These are phyloP conservation scores for Kockiozyma suomiensis DNA, from an alignment of 805 yeast species.

Conservation along the genomic window DNA sequence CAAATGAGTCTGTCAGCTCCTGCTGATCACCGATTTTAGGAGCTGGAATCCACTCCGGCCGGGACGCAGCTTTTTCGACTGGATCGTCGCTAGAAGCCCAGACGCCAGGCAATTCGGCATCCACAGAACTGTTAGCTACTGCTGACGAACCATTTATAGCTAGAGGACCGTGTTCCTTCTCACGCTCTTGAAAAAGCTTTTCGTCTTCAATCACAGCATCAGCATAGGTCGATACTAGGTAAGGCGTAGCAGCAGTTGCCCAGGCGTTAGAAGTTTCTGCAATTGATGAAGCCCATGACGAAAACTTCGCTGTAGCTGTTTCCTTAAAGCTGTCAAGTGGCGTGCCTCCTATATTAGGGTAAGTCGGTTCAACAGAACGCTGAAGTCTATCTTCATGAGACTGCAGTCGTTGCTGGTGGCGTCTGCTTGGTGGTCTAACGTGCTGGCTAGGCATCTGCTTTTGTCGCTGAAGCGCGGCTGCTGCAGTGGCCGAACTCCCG, in stretches of 20 bases:
- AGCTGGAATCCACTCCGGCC: no score
- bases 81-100: background rate
- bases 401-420: constrained; percentile 8
- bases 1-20: background rate
- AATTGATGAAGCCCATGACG: constrained; percentile 30
- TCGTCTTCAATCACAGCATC: constrained; percentile 8
- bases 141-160: background rate
- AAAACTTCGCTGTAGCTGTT: constrained; percentile 20
- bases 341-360: no score
- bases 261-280: constrained; percentile 30
- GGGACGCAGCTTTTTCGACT: no score
- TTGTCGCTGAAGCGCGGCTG: constrained; percentile 13
- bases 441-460: constrained; percentile 8
- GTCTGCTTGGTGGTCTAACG: constrained; percentile 4
- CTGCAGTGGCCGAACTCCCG: constrained; percentile 27
- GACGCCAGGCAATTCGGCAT: constrained; percentile 5
- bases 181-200: background rate
- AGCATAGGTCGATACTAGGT: constrained; percentile 21
- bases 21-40: background rate
- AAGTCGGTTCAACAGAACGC: background rate
- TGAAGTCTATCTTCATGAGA: background rate
- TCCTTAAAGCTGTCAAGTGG: constrained; percentile 13
- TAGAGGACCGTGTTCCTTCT: background rate
- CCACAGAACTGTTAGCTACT: background rate
- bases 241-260: constrained; percentile 30